phyloP scores from a whole-genome alignment of 1,284 basidiomycete species.

The Sparassis latifolia region DNA sequence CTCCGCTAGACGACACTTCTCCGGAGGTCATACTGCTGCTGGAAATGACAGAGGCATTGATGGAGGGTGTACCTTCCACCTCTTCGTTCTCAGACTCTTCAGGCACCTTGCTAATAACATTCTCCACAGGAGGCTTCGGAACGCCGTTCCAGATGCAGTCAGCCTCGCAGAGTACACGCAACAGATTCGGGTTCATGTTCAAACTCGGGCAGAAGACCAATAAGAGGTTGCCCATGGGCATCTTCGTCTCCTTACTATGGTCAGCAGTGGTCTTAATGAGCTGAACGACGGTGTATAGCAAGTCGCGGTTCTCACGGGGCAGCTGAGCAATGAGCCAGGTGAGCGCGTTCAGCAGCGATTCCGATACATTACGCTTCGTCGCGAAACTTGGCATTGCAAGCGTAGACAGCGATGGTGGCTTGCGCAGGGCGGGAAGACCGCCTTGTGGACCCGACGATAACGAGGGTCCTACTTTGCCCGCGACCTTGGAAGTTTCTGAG shows the following conservation, averaged over 20 bases:
- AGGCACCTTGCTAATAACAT: neutral
- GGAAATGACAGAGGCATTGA: neutral
- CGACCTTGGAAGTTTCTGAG: conserved; percentile 9
- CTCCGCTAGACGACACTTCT: neutral
- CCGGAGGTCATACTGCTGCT: neutral
- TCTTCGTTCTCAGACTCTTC: neutral
- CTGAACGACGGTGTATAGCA: conserved; percentile 67
- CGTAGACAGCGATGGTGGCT: conserved; percentile 72
- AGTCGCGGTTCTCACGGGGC: conserved; percentile 66
- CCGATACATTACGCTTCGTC: conserved; percentile 52
- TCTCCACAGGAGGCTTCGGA: neutral
- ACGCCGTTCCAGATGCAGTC: conserved; percentile 53
- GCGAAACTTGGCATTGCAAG: conserved; percentile 62
- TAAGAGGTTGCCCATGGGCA: conserved; percentile 78
- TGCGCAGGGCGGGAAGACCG: conserved; percentile 44
- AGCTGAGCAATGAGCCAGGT: conserved; percentile 56
- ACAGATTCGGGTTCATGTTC: conserved; percentile 69
- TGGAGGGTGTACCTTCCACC: neutral
- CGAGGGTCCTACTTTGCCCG: conserved; percentile 24
- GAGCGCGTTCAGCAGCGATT: conserved; percentile 44
- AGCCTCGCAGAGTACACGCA: conserved; percentile 68
- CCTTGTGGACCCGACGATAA: conserved; percentile 37
- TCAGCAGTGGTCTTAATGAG: conserved; percentile 64
- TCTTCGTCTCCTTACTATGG: conserved; percentile 65
- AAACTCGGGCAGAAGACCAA: conserved; percentile 78